Conservation (phyloP, 257 asterid genomes). For the Thymus quinquecostatus region DNA sequence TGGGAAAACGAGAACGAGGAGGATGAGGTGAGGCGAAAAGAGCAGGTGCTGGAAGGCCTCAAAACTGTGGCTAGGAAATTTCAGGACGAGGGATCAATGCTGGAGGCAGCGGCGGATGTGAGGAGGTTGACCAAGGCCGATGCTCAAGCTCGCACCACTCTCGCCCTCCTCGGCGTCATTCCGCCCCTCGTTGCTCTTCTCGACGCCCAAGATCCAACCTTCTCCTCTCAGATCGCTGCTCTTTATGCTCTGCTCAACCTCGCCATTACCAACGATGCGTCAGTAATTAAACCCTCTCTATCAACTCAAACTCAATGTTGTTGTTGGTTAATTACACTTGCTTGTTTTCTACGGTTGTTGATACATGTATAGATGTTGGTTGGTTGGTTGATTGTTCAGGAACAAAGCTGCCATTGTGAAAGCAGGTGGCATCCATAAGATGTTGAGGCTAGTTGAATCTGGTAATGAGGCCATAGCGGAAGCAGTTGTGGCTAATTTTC, state of each 20-base stretch:
- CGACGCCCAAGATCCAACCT: conserved; percentile 50
- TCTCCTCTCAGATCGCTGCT: conserved; percentile 59
- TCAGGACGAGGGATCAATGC: conserved; percentile 27
- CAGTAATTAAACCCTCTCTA: conserved; percentile 20
- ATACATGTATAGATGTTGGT: conserved; percentile 1
- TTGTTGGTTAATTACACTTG: too few relatives aligned
- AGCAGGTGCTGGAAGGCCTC: conserved; percentile 56
- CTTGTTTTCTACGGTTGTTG: not conserved
- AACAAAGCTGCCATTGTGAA: conserved; percentile 88
- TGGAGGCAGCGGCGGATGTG: conserved; percentile 77
- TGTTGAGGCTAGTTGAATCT: conserved; percentile 60
- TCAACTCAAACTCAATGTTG: not conserved
- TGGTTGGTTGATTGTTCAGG: conserved; percentile 39
- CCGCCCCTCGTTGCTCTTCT: conserved; percentile 84
- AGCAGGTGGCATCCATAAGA: conserved; percentile 85
- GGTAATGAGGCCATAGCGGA: conserved; percentile 46
- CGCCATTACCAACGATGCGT: conserved; percentile 71
- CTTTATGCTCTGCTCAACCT: conserved; percentile 87
- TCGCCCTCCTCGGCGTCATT: conserved; percentile 80
- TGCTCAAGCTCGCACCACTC: conserved; percentile 62
- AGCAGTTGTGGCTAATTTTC: conserved; percentile 83
- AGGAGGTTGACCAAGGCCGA: conserved; percentile 70
- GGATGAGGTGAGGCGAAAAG: conserved; percentile 56
- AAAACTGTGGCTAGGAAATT: conserved; percentile 55
- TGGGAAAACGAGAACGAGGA: conserved; percentile 62